A percentile compares a stretch with the other conserved stretches of the same genome.
These are phyloP conservation scores for Pogostemon cablin DNA, from an alignment of 257 asterid genomes.

Conservation along the genomic window DNA sequence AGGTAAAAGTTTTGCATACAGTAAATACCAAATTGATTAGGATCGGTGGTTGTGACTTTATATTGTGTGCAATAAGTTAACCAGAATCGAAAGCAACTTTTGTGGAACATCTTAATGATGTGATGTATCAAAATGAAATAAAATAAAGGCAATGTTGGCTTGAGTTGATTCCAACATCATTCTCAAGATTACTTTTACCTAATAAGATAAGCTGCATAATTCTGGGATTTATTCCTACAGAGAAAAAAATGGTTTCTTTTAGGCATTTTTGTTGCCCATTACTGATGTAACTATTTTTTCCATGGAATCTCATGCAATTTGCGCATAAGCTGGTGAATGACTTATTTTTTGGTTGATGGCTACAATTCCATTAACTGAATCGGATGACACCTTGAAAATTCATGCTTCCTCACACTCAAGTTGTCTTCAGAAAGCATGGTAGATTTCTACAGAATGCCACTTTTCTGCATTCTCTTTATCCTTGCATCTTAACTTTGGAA, in stretches of 20 bases:
- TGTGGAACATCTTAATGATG: conserved; percentile 10
- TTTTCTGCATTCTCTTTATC: conserved; percentile 46
- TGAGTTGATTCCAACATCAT: conserved; percentile 40
- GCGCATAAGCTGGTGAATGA: background rate
- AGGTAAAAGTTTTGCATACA: conserved; percentile 28
- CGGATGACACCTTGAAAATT: conserved; percentile 40
- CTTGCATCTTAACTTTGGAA: conserved; percentile 65
- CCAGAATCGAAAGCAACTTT: conserved; percentile 31
- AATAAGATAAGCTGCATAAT: conserved; percentile 40
- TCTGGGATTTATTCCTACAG: conserved; percentile 41
- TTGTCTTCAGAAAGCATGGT: conserved; percentile 50
- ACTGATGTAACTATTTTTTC: conserved; percentile 44
- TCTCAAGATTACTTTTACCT: conserved; percentile 31
- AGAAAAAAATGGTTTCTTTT: conserved; percentile 25
- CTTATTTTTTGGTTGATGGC: conserved; percentile 21
- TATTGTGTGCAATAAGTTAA: conserved; percentile 33
- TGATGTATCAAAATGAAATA: conserved; percentile 13
- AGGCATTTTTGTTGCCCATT: conserved; percentile 35
- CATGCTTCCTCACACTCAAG: conserved; percentile 35
- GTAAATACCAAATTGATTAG: conserved; percentile 29
- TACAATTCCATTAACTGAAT: conserved; percentile 38
- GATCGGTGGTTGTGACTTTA: conserved; percentile 30
- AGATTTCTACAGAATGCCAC: conserved; percentile 41
- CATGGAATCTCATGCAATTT: conserved; percentile 52
- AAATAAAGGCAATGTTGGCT: conserved; percentile 23